A percentile compares a stretch with the other conserved stretches of the same genome.
Evolutionary conservation across 179 eudicot genomes (phyloP).

Genomic region (Nepenthes alata): DNA sequence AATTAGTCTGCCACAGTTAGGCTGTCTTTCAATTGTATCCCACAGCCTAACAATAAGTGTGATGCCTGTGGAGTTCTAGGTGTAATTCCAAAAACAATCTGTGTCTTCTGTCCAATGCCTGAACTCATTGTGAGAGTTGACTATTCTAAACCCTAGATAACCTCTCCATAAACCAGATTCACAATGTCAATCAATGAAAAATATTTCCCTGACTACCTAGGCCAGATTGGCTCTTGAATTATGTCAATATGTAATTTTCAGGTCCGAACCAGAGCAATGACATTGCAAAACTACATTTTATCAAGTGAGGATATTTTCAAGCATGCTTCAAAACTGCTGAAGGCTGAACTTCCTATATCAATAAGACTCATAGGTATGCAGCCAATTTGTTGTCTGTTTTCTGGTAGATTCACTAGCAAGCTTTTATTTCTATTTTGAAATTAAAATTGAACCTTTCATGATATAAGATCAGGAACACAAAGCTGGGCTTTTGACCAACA

Average conservation of each 20-base stretch:
- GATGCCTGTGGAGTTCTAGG: not conserved
- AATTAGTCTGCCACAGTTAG: not conserved
- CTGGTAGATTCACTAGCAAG: too few relatives aligned
- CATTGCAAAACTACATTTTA: conserved; percentile 50
- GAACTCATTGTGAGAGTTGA: not conserved
- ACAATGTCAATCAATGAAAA: too few relatives aligned
- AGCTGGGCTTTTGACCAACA: too few relatives aligned
- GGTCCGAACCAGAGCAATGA: conserved; percentile 81
- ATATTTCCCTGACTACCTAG: not conserved
- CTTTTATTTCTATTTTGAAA: too few relatives aligned
- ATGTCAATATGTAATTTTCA: conserved; percentile 15
- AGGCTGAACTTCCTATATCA: conserved; percentile 87
- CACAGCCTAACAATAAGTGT: not conserved
- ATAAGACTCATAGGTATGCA: conserved; percentile 66
- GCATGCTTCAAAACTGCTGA: conserved; percentile 74
- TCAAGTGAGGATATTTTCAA: conserved; percentile 70
- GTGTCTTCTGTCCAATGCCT: not conserved
- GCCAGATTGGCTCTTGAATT: not conserved
- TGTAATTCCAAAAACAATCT: not conserved
- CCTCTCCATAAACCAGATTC: not conserved
- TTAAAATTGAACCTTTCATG: too few relatives aligned
- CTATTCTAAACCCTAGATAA: not conserved
- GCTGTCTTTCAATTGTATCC: not conserved
- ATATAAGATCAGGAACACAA: too few relatives aligned
- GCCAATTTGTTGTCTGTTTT: too few relatives aligned